Base-by-base conservation (phyloP, 805 yeast genomes). In the Suhomyces faveliae region DNA sequence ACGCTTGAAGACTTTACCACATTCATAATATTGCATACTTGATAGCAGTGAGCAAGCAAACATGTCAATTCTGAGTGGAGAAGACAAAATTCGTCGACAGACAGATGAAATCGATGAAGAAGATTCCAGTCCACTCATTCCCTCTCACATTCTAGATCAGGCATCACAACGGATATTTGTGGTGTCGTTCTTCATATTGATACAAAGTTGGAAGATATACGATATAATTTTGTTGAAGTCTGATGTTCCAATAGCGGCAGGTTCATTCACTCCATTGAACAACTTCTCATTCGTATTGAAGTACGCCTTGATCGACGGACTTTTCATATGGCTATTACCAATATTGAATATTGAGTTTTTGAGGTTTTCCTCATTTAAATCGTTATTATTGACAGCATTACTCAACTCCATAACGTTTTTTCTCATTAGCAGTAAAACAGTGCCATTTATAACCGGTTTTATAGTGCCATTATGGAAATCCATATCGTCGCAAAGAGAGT, bases 141-240 rank as follows among this genome's bases (percentile, higher is more conserved):
- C 96, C 0, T 74, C 81, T 12, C 68, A 76, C 5, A 70, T 83
- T 1, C 61, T 91, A 21, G 96, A 89, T 53, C 79, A 80, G 5
- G 88, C 88, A 2, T 80, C 87, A 11, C 99, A 92, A 64, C 72
- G 96, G 51, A 64, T 82, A 29, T 76, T 88, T 47, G 76, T 83
- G 2, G 63, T 84, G n/a, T 78, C 88, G 1, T 51, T 87, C 9
- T 88, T 89, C 60, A 70, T 79, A 2, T 72, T 87, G 27, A 74
- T 92, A n/a, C 97, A 91, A 64, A 80, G 88, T n/a, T 87, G 87
- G 80, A 92, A 94, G 61, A 48, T 88, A 1, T 87, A 86, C 56
- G 96, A 89, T 61, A 65, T 87, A 37, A 67, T 84, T 27, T 62
- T 81, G 19, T 66, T 87, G 48, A 83, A 83, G 56, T 73, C 79